Evolutionary conservation across 2,329 filamentous ascomycete genomes (phyloP).

Genomic region (Cadophora luteo-olivacea): DNA sequence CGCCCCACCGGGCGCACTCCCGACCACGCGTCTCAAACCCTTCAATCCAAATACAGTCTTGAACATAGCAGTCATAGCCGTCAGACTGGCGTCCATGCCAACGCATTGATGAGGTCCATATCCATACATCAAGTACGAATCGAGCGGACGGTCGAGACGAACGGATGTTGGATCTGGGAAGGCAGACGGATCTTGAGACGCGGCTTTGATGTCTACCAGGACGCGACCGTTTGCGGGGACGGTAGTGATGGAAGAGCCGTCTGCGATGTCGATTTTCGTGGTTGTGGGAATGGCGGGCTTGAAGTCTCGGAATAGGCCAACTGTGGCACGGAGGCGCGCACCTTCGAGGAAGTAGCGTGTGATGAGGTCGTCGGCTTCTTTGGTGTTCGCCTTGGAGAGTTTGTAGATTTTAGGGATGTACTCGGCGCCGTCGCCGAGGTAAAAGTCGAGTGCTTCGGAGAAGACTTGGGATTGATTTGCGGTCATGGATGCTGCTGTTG

Average conservation of each 20-base stretch:
- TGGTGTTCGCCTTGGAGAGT: conserved; percentile 60
- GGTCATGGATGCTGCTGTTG: conserved; percentile 69
- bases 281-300: conserved; percentile 44
- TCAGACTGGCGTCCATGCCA: conserved; percentile 64
- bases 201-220: conserved; percentile 65
- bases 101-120: conserved; percentile 68
- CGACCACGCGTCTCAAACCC: conserved; percentile 33
- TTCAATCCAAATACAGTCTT: conserved; percentile 39
- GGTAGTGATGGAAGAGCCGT: conserved; percentile 55
- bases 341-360: conserved; percentile 74
- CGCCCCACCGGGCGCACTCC: conserved; percentile 27
- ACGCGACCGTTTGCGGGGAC: conserved; percentile 65
- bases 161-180: conserved; percentile 69
- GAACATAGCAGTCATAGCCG: conserved; percentile 60
- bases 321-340: conserved; percentile 69
- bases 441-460: conserved; percentile 76
- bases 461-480: conserved; percentile 77
- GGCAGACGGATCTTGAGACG: conserved; percentile 60
- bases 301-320: conserved; percentile 60
- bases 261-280: conserved; percentile 54
- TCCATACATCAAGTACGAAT: conserved; percentile 69
- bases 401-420: conserved; percentile 67
- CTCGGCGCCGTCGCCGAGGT: conserved; percentile 62
- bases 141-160: conserved; percentile 66
- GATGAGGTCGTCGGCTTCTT: conserved; percentile 66